A percentile compares a stretch with the other conserved stretches of the same genome.
Conservation (phyloP, 2,329 filamentous ascomycete genomes). For the Dichotomopilus funicola region DNA sequence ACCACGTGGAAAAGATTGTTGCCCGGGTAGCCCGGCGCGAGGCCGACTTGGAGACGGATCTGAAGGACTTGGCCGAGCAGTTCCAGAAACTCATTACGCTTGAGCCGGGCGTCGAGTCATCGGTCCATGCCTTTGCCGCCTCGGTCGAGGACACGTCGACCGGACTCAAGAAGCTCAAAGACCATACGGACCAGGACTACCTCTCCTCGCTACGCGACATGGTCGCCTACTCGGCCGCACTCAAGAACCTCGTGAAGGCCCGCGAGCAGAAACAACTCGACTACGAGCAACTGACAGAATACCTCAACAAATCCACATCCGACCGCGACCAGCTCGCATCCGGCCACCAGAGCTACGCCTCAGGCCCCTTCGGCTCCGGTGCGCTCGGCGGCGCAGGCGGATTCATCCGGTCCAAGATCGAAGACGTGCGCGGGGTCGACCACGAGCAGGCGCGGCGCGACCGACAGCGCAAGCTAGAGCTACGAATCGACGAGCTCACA, state of each 20-base stretch:
- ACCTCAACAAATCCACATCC: slow-evolving; percentile 80
- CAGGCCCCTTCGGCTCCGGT: slow-evolving; percentile 6
- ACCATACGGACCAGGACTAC: slow-evolving; percentile 93
- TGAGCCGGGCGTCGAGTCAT: slow-evolving; percentile 77
- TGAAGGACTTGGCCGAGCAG: slow-evolving; percentile 83
- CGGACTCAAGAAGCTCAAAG: slow-evolving; percentile 73
- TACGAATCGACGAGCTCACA: slow-evolving; percentile 87
- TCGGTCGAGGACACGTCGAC: slow-evolving; percentile 77
- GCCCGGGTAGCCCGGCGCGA: slow-evolving; percentile 83
- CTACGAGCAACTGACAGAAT: slow-evolving; percentile 92
- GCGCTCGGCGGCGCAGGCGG: slow-evolving; percentile 67
- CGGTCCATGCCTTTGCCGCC: slow-evolving; percentile 78
- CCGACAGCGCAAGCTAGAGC: slow-evolving; percentile 79
- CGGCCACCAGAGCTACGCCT: not conserved
- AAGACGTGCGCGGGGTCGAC: slow-evolving; percentile 93
- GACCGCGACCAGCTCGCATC: slow-evolving; percentile 71
- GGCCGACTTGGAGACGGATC: slow-evolving; percentile 78
- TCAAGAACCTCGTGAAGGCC: slow-evolving; percentile 83
- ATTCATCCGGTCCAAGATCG: slow-evolving; percentile 89
- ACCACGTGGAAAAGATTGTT: slow-evolving; percentile 92
- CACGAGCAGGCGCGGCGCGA: slow-evolving; percentile 88
- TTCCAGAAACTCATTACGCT: slow-evolving; percentile 89
- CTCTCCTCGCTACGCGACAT: slow-evolving; percentile 88
- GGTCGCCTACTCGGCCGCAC: slow-evolving; percentile 83
- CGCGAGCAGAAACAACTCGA: slow-evolving; percentile 97